Base-by-base conservation (phyloP, 805 yeast genomes). In the Komagataella kurtzmanii region DNA sequence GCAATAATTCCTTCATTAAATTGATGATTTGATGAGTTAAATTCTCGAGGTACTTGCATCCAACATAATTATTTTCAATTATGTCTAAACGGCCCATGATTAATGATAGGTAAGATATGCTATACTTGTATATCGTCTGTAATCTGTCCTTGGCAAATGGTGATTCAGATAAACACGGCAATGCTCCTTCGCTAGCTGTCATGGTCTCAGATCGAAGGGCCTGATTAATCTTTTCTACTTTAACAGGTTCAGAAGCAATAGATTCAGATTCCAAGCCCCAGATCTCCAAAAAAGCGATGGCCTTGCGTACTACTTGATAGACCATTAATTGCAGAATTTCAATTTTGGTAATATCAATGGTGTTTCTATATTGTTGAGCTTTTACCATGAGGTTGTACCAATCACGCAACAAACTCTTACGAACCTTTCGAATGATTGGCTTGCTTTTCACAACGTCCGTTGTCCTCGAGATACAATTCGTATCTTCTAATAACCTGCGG, bases 361-460 rank as follows among this genome's bases (percentile, higher is more conserved):
- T 81, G 47, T 83, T 80, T 60, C 82, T 79, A 59, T 78, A 84
- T 45, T 83, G 85, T 55, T 83, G 85, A 1, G 91, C 90, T 59
- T 83, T 84, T 44, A 80, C 74, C 81, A 85, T 82, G 45, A 86
- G 68, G 50, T 80, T 81, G 56, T 85, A 85, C 95, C 95, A 86
- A 61, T 84, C 90, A 2, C 90, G 83, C 36, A 86, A 71, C 52
- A 86, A 65, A 44, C 80, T 73, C 63, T 86, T 86, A 56, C 95
- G 73, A 51, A 80, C 71, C 55, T 75, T 79, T 52, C 87, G 70
- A 14, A 86, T 77, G 3, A 75, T 62, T 1, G 87, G 82, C 50
- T 77, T 74, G 54, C 75, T 73, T 55, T 80, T 78, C 4, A 86
- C 90, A 48, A 84, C 72, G 30, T 80, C 81, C 56, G 83, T 82